Evolutionary conservation across 129 eudicot species (phyloP).

Genomic region (Erigeron canadensis): DNA sequence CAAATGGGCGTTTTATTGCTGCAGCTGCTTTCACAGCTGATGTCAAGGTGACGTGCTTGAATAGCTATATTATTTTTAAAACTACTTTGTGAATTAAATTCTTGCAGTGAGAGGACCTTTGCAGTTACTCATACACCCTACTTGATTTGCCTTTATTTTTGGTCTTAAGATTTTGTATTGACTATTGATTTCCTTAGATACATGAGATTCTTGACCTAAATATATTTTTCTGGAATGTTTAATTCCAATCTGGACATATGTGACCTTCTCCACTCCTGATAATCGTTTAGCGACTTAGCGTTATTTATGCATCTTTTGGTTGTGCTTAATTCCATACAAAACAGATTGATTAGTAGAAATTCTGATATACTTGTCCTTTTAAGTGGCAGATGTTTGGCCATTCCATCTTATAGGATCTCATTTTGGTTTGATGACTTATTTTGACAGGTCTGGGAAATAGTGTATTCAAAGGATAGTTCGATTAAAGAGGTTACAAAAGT

Average conservation of each 20-base stretch:
- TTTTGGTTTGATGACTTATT: neutral
- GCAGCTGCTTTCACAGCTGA: slow-evolving; percentile 99
- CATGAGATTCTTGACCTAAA: slow-evolving; percentile 6
- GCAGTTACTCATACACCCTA: slow-evolving; percentile 19
- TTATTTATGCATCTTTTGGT: neutral
- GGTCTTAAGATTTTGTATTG: slow-evolving; percentile 2
- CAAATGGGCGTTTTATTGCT: slow-evolving; percentile 91
- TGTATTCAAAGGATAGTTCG: slow-evolving; percentile 84
- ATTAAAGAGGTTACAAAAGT: slow-evolving; percentile 83
- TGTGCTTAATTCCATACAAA: neutral
- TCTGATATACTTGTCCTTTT: neutral
- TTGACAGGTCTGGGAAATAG: slow-evolving; percentile 92
- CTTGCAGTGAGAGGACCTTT: neutral
- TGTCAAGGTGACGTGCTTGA: slow-evolving; percentile 60
- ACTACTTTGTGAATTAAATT: slow-evolving; percentile 10
- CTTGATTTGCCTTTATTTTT: slow-evolving; percentile 1
- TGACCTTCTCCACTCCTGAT: slow-evolving; percentile 11
- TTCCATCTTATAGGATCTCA: slow-evolving; percentile 14
- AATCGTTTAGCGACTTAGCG: neutral
- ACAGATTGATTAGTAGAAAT: neutral
- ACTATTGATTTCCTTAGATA: slow-evolving; percentile 2
- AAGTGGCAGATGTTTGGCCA: slow-evolving; percentile 13
- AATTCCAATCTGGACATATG: neutral
- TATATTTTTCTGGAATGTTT: neutral
- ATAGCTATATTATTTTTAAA: neutral